Conservation (phyloP, 768 basidiomycete species). For the Lactifluus hygrophoroides region DNA sequence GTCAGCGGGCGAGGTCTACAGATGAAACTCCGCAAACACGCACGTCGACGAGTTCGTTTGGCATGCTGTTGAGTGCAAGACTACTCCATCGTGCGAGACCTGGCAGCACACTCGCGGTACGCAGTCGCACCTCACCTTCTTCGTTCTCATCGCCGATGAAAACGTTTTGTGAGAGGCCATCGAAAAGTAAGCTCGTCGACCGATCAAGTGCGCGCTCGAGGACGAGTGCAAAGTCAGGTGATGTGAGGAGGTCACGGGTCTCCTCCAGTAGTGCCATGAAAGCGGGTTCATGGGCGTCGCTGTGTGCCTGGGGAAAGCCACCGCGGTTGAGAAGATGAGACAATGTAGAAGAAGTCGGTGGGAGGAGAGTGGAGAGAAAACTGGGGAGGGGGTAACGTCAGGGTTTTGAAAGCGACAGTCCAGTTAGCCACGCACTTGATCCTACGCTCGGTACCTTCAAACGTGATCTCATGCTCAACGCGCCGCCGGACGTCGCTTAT, state of each 20-base stretch:
- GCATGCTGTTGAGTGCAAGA: conserved; percentile 53
- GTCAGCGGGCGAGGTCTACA: background rate
- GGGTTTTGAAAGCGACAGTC: background rate
- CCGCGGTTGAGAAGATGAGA: conserved; percentile 63
- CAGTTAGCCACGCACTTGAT: conserved; percentile 37
- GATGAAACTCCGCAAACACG: conserved; percentile 26
- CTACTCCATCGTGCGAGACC: conserved; percentile 73
- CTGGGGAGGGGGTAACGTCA: conserved; percentile 29
- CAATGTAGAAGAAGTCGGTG: conserved; percentile 61
- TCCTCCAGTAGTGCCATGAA: conserved; percentile 63
- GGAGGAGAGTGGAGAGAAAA: conserved; percentile 67
- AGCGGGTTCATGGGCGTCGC: conserved; percentile 34
- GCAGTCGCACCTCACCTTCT: conserved; percentile 41
- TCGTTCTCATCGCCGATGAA: conserved; percentile 35
- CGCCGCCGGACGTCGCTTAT: conserved; percentile 66
- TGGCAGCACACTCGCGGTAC: conserved; percentile 75
- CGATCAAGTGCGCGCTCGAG: conserved; percentile 67
- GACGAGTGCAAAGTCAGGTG: conserved; percentile 61
- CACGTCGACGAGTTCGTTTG: conserved; percentile 81
- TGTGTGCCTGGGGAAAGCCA: conserved; percentile 34
- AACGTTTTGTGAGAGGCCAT: conserved; percentile 53
- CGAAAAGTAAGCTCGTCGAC: conserved; percentile 55
- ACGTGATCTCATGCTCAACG: conserved; percentile 65
- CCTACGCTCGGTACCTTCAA: conserved; percentile 47
- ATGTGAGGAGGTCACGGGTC: conserved; percentile 52